Evolutionary conservation across 2,329 filamentous ascomycete species (phyloP).

Genomic region (Phialophora expanda): DNA sequence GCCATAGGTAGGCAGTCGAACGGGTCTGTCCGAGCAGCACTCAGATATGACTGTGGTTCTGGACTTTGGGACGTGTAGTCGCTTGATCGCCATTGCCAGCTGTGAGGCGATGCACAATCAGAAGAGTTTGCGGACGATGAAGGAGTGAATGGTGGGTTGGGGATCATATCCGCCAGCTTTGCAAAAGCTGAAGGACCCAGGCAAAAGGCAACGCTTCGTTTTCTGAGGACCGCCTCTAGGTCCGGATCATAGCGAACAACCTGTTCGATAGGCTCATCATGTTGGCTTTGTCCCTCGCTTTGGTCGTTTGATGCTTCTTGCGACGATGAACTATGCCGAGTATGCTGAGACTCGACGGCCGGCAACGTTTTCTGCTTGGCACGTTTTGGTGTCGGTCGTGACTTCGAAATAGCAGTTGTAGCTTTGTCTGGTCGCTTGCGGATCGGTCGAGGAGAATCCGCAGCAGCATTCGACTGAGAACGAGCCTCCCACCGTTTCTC

Average conservation of each 20-base stretch:
- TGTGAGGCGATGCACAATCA: conserved; percentile 15
- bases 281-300: neutral
- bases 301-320: conserved; percentile 3
- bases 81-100: neutral
- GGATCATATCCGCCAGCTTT: conserved; percentile 25
- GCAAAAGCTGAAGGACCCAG: conserved; percentile 29
- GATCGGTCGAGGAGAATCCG: conserved; percentile 4
- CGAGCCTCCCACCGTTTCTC: conserved; percentile 28
- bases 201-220: conserved; percentile 10
- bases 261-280: conserved; percentile 9
- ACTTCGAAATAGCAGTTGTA: conserved; percentile 1
- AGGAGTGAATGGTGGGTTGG: conserved; percentile 19
- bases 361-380: neutral
- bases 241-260: neutral
- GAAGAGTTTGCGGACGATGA: conserved; percentile 13
- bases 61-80: conserved; percentile 27
- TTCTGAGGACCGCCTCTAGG: neutral
- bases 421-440: conserved; percentile 21
- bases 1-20: conserved; percentile 47
- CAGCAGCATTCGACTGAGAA: conserved; percentile 8
- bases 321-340: neutral
- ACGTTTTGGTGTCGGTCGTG: conserved; percentile 11
- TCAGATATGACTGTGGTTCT: conserved; percentile 45
- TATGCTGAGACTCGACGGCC: neutral
- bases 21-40: conserved; percentile 47